Base-by-base conservation (phyloP, 495 filamentous ascomycete genomes). In the Letharia columbiana region DNA sequence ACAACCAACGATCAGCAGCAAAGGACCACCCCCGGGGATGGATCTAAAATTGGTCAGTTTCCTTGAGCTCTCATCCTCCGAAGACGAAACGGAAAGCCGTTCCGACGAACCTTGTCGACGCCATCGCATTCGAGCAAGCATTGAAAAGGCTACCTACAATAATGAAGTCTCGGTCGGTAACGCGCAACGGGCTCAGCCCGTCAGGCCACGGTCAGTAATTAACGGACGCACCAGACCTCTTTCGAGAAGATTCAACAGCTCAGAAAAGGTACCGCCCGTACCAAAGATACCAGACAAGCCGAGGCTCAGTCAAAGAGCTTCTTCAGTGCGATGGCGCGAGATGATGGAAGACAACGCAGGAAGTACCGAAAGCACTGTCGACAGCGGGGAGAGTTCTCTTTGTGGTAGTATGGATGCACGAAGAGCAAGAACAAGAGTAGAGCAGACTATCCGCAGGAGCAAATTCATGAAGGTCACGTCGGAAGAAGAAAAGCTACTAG, bases 391-490 rank as follows among this genome's bases (percentile, higher is more conserved):
- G 11, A 54, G 62, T 40, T 66, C 63, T 40, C 33, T 66, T 33
- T 63, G n/a, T 33, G 52, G 63, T 11, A 61, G 68, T 35, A 66
- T 60, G 2, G 41, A 64, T 20, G 58, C 47, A 28, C 64, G 37
- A 23, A 45, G 57, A 33, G 37, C 63, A 31, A 57, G 63, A 18
- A 45, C 39, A 18, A 64, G 66, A 33, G 54, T 54, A 40, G 66
- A 56, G 11, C 47, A 47, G 17, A 57, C 37, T 35, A 60, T 58
- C 17, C 67, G 65, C 31, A 63, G 65, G 18, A 87, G 84, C 61
- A 86, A 87, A 47, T 79, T 94, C 49, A 94, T 96, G 84, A 87
- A 89, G 1, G 91, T 96, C 60, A 96, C 91, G 0, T 81, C 85
- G 61, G 90, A 96, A 75, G 92, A 96, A 73, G 88, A 91, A 71